A percentile compares a stretch with the other conserved stretches of the same genome.
These are phyloP conservation scores for Amanita exitialis DNA, from an alignment of 768 basidiomycete species.

Conservation along the genomic window DNA sequence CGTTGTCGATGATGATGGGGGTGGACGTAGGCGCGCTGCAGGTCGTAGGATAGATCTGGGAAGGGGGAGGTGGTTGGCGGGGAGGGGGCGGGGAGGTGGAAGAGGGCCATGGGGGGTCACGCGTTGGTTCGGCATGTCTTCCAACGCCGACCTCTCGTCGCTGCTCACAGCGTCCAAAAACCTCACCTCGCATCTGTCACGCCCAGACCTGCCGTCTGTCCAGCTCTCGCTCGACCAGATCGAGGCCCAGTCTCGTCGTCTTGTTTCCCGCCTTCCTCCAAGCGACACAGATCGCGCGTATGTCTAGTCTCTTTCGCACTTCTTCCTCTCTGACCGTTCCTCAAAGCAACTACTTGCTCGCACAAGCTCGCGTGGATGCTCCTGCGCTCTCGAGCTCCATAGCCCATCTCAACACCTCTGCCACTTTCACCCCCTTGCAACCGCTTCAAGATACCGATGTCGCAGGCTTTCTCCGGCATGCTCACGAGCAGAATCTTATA, in stretches of 20 bases:
- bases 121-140: background rate
- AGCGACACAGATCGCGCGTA: conserved; percentile 70
- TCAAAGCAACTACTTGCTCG: conserved; percentile 79
- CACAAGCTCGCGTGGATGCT: conserved; percentile 89
- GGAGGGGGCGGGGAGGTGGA: conserved; percentile 2
- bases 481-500: conserved; percentile 90
- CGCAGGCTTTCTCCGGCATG: conserved; percentile 88
- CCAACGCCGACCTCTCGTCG: conserved; percentile 49
- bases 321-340: conserved; percentile 3
- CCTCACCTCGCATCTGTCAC: conserved; percentile 67
- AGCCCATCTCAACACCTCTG: conserved; percentile 68
- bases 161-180: conserved; percentile 60
- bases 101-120: background rate
- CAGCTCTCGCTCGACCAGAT: conserved; percentile 91
- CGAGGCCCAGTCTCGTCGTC: conserved; percentile 82
- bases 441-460: conserved; percentile 93
- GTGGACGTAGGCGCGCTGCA: conserved; percentile 37
- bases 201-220: conserved; percentile 79
- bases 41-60: conserved; percentile 32
- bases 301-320: conserved; percentile 16
- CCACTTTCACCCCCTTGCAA: conserved; percentile 84
- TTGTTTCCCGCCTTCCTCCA: conserved; percentile 57
- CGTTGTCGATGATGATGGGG: conserved; percentile 85
- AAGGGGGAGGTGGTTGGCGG: background rate
- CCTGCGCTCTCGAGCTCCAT: conserved; percentile 80